phyloP scores from a whole-genome alignment of 2,329 filamentous ascomycete genomes.

The Bipolaris victoriae region DNA sequence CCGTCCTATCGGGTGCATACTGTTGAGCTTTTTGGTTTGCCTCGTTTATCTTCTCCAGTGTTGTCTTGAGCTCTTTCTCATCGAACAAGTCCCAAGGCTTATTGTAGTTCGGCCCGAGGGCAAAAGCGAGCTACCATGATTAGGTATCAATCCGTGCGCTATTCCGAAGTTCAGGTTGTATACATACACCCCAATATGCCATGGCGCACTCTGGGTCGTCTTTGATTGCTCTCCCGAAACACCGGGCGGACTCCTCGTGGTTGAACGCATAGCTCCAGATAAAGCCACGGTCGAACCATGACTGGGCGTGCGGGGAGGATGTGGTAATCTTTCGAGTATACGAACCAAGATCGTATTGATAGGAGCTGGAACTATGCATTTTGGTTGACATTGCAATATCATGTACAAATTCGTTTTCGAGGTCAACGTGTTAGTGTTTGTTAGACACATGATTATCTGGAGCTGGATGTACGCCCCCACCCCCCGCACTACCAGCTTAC shows the following conservation, averaged over 20 bases:
- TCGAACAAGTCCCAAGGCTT: conserved; percentile 79
- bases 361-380: conserved; percentile 15
- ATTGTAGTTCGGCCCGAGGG: conserved; percentile 78
- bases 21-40: conserved; percentile 56
- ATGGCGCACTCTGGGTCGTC: conserved; percentile 64
- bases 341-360: conserved; percentile 63
- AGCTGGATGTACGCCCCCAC: background rate
- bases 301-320: conserved; percentile 58
- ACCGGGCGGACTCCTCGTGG: conserved; percentile 71
- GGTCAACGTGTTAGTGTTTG: background rate
- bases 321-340: conserved; percentile 65
- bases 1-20: conserved; percentile 47
- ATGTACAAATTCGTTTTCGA: background rate
- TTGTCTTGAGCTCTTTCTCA: conserved; percentile 61
- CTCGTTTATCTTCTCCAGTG: conserved; percentile 56
- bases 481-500: conserved; percentile 4
- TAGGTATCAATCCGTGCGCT: conserved; percentile 41
- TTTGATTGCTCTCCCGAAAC: conserved; percentile 66
- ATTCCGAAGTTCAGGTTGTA: background rate
- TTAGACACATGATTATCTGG: background rate
- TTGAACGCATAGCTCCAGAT: conserved; percentile 79
- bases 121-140: conserved; percentile 61
- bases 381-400: background rate
- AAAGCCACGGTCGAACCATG: conserved; percentile 75
- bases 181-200: conserved; percentile 67